These are phyloP conservation scores for Trypanosomatidae sp. DNA, from an alignment of 208 protist species.

Conservation along the genomic window DNA sequence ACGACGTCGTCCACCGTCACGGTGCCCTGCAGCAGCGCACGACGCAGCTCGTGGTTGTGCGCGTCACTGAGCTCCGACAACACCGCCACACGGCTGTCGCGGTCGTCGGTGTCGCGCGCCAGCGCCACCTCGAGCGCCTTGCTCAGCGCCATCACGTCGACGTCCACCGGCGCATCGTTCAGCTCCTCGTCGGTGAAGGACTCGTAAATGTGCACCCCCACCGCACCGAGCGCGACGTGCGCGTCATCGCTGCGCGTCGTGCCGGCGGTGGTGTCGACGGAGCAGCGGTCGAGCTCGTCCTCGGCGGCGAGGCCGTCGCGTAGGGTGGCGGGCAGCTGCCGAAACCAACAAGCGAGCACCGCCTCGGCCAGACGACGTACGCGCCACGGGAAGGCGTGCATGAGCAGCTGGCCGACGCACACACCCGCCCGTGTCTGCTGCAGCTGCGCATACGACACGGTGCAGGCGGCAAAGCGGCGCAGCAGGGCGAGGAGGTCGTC, in stretches of 20 bases:
- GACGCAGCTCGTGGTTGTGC: conserved; percentile 22
- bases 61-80: conserved; percentile 14
- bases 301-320: conserved; percentile 19
- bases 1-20: conserved; percentile 32
- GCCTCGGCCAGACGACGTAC: conserved; percentile 33
- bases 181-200: conserved; percentile 66
- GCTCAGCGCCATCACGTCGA: conserved; percentile 16
- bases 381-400: conserved; percentile 13
- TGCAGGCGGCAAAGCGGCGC: conserved; percentile 13
- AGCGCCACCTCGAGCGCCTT: conserved; percentile 20
- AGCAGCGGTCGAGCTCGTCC: conserved; percentile 29
- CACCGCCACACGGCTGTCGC: conserved; percentile 20
- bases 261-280: conserved; percentile 23
- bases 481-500: conserved; percentile 21
- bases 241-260: conserved; percentile 7
- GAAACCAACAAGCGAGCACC: conserved; percentile 68
- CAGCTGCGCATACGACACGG: conserved; percentile 53
- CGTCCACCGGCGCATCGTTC: conserved; percentile 15
- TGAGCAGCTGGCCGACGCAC: conserved; percentile 37
- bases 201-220: conserved; percentile 41
- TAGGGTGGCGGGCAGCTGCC: conserved; percentile 18
- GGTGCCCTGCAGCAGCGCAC: conserved; percentile 26
- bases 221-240: conserved; percentile 15
- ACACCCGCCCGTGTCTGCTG: conserved; percentile 28
- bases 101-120: conserved; percentile 5